phyloP scores from a whole-genome alignment of 2,329 filamentous ascomycete genomes.

The Xylaria sp. region DNA sequence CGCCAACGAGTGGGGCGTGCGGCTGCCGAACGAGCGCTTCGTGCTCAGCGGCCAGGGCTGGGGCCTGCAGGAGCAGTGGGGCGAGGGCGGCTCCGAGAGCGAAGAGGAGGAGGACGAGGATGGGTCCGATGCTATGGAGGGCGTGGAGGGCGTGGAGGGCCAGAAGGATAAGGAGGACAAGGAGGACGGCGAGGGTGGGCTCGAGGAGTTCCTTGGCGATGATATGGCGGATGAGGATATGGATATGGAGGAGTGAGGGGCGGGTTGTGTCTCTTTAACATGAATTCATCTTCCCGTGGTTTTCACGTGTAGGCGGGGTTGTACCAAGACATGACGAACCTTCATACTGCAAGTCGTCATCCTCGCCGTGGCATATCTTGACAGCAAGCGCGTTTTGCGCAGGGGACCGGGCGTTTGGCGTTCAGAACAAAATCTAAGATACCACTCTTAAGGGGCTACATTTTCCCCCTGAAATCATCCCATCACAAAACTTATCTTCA shows the following conservation, averaged over 20 bases:
- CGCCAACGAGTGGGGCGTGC: conserved; percentile 69
- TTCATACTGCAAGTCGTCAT: not conserved
- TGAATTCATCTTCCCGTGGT: no score
- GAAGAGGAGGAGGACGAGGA: conserved; percentile 30
- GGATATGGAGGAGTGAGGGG: conserved; percentile 42
- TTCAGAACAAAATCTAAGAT: conserved; percentile 9
- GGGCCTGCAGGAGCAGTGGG: conserved; percentile 66
- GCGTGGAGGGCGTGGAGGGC: conserved; percentile 45
- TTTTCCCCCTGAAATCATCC: not conserved
- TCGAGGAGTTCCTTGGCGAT: conserved; percentile 60
- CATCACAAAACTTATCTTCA: not conserved
- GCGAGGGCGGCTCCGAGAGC: conserved; percentile 27
- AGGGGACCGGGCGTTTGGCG: conserved; percentile 17
- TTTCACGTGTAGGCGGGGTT: no score
- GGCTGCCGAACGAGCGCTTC: conserved; percentile 71
- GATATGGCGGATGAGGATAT: conserved; percentile 62
- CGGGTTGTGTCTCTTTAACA: not conserved
- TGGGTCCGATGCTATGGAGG: conserved; percentile 55
- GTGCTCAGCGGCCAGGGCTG: conserved; percentile 70
- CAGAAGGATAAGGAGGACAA: conserved; percentile 48
- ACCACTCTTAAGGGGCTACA: not conserved
- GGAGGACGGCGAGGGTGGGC: conserved; percentile 51
- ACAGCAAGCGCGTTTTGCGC: no score
- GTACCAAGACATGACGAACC: not conserved
- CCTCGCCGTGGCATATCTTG: not conserved